These are phyloP conservation scores for Mycena galopus DNA, from an alignment of 768 basidiomycete species.

Conservation along the genomic window DNA sequence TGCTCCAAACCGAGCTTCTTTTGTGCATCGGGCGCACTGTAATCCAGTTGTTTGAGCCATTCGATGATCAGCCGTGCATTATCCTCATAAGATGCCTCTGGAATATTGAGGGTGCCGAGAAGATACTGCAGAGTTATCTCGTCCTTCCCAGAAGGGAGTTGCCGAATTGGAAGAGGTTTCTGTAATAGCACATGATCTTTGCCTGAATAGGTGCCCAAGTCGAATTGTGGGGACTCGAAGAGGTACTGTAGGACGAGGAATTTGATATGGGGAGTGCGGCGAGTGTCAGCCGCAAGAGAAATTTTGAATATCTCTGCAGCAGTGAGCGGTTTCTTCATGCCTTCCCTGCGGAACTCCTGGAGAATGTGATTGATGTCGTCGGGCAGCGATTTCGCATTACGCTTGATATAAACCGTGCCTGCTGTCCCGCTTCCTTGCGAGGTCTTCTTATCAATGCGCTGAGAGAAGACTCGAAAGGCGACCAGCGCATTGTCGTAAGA, in stretches of 20 bases:
- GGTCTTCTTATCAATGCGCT: conserved; percentile 50
- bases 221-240: conserved; percentile 44
- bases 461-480: conserved; percentile 52
- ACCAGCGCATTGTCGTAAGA: conserved; percentile 56
- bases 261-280: conserved; percentile 27
- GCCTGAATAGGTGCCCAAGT: conserved; percentile 42
- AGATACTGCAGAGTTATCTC: conserved; percentile 49
- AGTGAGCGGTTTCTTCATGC: conserved; percentile 40
- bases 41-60: conserved; percentile 47
- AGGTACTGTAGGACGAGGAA: conserved; percentile 45
- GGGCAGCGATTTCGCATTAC: conserved; percentile 34
- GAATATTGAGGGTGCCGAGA: conserved; percentile 49
- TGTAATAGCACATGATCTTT: no score
- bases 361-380: conserved; percentile 37
- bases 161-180: conserved; percentile 35
- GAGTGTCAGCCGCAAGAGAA: conserved; percentile 24
- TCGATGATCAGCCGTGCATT: conserved; percentile 47
- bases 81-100: conserved; percentile 57
- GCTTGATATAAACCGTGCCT: conserved; percentile 50
- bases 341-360: conserved; percentile 38
- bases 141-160: conserved; percentile 44
- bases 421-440: conserved; percentile 53
- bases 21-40: conserved; percentile 36
- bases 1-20: conserved; percentile 38
- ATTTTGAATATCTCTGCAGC: conserved; percentile 41